Evolutionary conservation across 305 asterid species (phyloP).

Genomic region (Ilex paraguariensis): DNA sequence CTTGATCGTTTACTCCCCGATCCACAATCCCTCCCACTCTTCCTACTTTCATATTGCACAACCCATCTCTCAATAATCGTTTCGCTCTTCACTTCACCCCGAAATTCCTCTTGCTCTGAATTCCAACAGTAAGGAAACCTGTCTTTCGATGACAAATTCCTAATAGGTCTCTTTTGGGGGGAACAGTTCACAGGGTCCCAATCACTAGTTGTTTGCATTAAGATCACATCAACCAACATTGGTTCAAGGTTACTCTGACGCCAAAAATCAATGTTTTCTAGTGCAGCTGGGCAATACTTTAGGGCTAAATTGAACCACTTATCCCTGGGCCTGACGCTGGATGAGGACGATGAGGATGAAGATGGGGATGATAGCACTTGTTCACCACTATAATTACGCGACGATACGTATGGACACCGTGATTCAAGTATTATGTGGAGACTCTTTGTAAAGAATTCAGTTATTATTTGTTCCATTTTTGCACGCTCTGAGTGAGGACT

Average conservation of each 20-base stretch:
- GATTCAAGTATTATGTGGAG: constrained; percentile 89
- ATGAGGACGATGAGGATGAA: constrained; percentile 55
- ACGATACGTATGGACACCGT: constrained; percentile 74
- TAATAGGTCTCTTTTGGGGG: constrained; percentile 25
- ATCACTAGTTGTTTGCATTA: constrained; percentile 45
- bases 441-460: constrained; percentile 81
- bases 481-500: constrained; percentile 66
- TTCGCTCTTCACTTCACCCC: constrained; percentile 38
- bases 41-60: constrained; percentile 71
- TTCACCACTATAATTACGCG: constrained; percentile 79
- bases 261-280: constrained; percentile 84
- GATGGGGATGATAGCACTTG: constrained; percentile 67
- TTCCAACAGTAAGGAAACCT: constrained; percentile 24
- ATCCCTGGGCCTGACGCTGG: constrained; percentile 75
- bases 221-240: constrained; percentile 72
- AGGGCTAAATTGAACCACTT: constrained; percentile 82
- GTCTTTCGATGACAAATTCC: constrained; percentile 39
- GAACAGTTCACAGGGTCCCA: constrained; percentile 57
- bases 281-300: constrained; percentile 83
- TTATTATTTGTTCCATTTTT: constrained; percentile 75
- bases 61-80: constrained; percentile 88
- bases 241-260: constrained; percentile 76
- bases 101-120: constrained; percentile 53
- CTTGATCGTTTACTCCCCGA: constrained; percentile 50
- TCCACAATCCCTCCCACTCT: constrained; percentile 27